Percentiles rank a stretch among this genome's conserved stretches.
These are phyloP conservation scores for Yamadazyma pseudoaaseri DNA, from an alignment of 1,139 yeast species.

Conservation along the genomic window DNA sequence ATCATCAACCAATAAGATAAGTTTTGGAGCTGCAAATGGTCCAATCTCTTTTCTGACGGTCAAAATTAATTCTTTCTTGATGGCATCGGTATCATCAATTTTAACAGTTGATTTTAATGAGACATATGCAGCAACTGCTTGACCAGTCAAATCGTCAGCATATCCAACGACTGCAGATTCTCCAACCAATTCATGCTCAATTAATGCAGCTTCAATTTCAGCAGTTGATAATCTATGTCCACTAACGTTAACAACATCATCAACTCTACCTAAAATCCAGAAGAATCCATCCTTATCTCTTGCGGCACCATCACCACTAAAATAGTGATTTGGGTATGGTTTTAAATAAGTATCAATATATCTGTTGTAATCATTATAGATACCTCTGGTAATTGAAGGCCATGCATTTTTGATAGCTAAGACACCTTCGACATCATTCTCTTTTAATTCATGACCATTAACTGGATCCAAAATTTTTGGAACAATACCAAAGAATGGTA, in stretches of 20 bases:
- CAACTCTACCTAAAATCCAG: constrained; percentile 99
- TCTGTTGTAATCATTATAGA: constrained; percentile 86
- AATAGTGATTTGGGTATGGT: constrained; percentile 95
- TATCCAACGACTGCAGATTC: constrained; percentile 82
- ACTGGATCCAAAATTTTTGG: constrained; percentile 92
- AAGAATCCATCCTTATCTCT: constrained; percentile 96
- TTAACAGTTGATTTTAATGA: constrained; percentile 50
- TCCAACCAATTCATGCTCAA: constrained; percentile 67
- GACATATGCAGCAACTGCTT: constrained; percentile 81
- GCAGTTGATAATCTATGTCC: constrained; percentile 98
- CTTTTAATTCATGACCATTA: constrained; percentile 74
- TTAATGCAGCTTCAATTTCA: constrained; percentile 83
- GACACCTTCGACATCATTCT: constrained; percentile 96
- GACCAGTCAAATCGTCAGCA: constrained; percentile 79
- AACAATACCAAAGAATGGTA: constrained; percentile 94
- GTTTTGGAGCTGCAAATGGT: constrained; percentile 81
- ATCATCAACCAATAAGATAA: constrained; percentile 69
- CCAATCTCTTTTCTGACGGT: constrained; percentile 81
- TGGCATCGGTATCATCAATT: constrained; percentile 48
- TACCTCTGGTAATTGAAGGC: constrained; percentile 99
- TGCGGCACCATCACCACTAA: constrained; percentile 99
- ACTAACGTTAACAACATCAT: constrained; percentile 95
- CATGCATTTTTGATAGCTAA: constrained; percentile 85
- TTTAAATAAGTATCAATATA: constrained; percentile 90
- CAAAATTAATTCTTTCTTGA: constrained; percentile 66